Percentiles rank a stretch among this genome's conserved stretches.
Conservation (phyloP, 192 early-diverging fungal species). For the Diversispora epigaea region DNA sequence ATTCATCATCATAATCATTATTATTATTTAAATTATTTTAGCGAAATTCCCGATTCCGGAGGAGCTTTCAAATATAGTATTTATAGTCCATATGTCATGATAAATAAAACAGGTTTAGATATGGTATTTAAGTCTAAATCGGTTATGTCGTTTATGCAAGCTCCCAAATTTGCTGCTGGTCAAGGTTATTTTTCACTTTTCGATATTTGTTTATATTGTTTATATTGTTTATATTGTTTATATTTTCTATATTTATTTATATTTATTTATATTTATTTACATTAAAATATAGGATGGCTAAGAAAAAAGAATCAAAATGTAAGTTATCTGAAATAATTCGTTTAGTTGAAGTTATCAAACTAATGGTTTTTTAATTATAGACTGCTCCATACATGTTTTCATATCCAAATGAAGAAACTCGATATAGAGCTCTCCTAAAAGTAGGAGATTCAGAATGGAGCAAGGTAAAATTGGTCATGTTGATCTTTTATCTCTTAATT, state of each 20-base stretch:
- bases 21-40: constrained; percentile 18
- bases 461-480: constrained; percentile 40
- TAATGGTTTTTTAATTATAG: constrained; percentile 34
- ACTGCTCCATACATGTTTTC: constrained; percentile 89
- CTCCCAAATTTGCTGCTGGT: constrained; percentile 69
- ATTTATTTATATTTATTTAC: too few relatives aligned
- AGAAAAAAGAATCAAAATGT: too few relatives aligned
- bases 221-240: too few relatives aligned
- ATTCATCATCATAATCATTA: too few relatives aligned
- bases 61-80: constrained; percentile 82
- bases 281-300: too few relatives aligned
- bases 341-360: neutral
- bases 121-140: constrained; percentile 79
- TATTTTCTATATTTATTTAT: too few relatives aligned
- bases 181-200: constrained; percentile 42
- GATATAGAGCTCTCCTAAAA: constrained; percentile 79
- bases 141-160: constrained; percentile 79
- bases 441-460: constrained; percentile 80
- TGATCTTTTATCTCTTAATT: neutral
- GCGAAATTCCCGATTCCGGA: constrained; percentile 63
- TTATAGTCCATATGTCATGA: constrained; percentile 89
- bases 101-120: constrained; percentile 88
- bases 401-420: constrained; percentile 80
- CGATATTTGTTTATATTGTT: too few relatives aligned
- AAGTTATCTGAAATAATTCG: too few relatives aligned